phyloP scores from a whole-genome alignment of 441 rosid genomes.

The Aquilaria agallochum region DNA sequence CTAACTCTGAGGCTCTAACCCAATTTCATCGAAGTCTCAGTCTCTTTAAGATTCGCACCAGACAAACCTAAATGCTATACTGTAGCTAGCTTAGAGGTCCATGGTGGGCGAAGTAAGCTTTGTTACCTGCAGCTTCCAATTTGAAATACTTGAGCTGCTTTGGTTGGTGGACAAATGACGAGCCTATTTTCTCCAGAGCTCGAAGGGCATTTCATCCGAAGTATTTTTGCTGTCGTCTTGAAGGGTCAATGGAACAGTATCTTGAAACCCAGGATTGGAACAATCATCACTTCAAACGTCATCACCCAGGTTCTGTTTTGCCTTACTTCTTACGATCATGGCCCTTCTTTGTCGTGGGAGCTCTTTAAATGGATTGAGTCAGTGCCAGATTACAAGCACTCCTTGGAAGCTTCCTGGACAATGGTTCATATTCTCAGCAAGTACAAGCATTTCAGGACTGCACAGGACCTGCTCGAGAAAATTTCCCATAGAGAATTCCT shows the following conservation, averaged over 20 bases:
- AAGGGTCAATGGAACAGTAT: conserved; percentile 57
- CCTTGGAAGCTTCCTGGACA: conserved; percentile 74
- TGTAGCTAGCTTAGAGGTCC: too few relatives aligned
- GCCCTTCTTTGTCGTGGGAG: conserved; percentile 49
- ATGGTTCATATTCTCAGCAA: conserved; percentile 71
- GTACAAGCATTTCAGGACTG: conserved; percentile 60
- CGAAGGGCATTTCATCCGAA: conserved; percentile 29
- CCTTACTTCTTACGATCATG: conserved; percentile 29
- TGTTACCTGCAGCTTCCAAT: too few relatives aligned
- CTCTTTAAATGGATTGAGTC: conserved; percentile 59
- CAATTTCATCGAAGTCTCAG: too few relatives aligned
- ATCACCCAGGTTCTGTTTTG: conserved; percentile 46
- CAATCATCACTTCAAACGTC: conserved; percentile 34
- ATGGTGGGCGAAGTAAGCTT: too few relatives aligned
- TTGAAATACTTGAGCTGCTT: too few relatives aligned
- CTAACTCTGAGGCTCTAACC: too few relatives aligned
- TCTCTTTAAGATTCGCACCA: too few relatives aligned
- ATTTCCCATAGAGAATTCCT: conserved; percentile 63
- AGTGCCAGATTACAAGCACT: conserved; percentile 43
- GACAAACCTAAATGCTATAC: too few relatives aligned
- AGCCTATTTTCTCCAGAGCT: conserved; percentile 13
- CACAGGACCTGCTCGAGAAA: conserved; percentile 80
- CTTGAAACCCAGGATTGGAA: conserved; percentile 31
- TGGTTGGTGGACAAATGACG: conserved; percentile 19
- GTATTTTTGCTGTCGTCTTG: conserved; percentile 33